A percentile compares a stretch with the other conserved stretches of the same genome.
Evolutionary conservation across 164 flowering plant genomes (phyloP).

Genomic region (Umbilicus rupestris): DNA sequence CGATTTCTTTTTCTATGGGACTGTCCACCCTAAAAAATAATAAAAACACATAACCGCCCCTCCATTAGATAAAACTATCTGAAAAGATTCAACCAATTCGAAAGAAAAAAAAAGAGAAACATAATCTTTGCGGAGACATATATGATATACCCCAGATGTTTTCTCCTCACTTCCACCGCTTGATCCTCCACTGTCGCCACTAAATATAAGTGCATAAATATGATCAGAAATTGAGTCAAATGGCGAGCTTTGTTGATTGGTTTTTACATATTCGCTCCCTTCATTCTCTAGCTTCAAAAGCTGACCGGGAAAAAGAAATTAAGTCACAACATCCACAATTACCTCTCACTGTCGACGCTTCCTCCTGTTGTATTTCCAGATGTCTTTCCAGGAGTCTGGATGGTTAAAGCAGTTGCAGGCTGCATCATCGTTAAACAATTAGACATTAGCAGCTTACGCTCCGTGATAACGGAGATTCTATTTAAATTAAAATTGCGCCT

Average conservation of each 20-base stretch:
- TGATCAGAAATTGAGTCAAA: neutral
- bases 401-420: conserved; percentile 42
- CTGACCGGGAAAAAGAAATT: neutral
- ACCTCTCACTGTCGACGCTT: conserved; percentile 24
- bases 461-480: neutral
- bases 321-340: conserved; percentile 32
- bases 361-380: conserved; percentile 42
- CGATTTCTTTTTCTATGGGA: neutral
- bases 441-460: neutral
- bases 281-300: neutral
- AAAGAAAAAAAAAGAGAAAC: neutral
- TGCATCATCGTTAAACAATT: conserved; percentile 18
- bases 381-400: conserved; percentile 56
- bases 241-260: neutral
- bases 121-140: neutral
- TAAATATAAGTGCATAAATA: conserved; percentile 16
- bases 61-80: neutral
- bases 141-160: conserved; percentile 39
- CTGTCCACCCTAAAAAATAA: neutral
- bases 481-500: neutral
- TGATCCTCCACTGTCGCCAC: conserved; percentile 57
- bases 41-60: neutral
- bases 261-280: neutral
- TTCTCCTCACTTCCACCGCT: conserved; percentile 72
- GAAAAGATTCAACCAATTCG: neutral